Base-by-base conservation (phyloP, 2,329 filamentous ascomycete species). In the Fusarium kyushuense region DNA sequence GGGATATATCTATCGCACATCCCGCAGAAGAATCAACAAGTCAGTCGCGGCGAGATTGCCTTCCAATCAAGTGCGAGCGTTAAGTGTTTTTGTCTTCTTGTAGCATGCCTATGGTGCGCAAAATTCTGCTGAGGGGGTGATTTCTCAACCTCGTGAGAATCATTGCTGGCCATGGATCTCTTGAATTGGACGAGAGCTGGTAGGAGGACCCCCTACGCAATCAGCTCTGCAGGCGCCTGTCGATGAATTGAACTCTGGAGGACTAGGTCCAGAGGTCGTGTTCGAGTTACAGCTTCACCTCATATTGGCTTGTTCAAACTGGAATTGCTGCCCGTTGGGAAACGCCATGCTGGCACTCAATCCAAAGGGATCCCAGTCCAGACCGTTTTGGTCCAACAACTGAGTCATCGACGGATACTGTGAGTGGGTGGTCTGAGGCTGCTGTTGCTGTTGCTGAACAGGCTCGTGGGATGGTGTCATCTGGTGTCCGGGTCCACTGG, bases 271-370 rank as follows among this genome's bases (percentile, higher is more conserved):
- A 63, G 53, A 59, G 54, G 33, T 48, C 35, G 17, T 51, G 25
- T 51, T 54, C 38, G 29, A 59, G 42, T 38, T 60, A 27, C 36
- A 13, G 45, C 29, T 70, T 74, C 79, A 83, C 67, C 81, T 76
- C 77, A 83, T 85, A 71, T 86, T 87, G 76, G 84, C 83, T 49
- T 87, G 87, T 65, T 90, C 88, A 76, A 93, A 93, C 52, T 89
- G 88, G 79, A 94, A 96, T 48, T 92, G 91, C 57, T 92, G 91
- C 3, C 91, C 92, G 10, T 65, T 65, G 13, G 94, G 94, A 74
- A 97, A 97, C 70, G 95, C 92, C 95, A 97, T 97, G 80, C 93
- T 97, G 35, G 94, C 94, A 61, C 92, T 95, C 53, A 97, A 84
- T 14, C 94, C 94, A 74, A 97, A 98, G 1, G 95, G 95, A 79